Evolutionary conservation across 371 early-diverging fungal species (phyloP).

Genomic region (Nematocida sp.): DNA sequence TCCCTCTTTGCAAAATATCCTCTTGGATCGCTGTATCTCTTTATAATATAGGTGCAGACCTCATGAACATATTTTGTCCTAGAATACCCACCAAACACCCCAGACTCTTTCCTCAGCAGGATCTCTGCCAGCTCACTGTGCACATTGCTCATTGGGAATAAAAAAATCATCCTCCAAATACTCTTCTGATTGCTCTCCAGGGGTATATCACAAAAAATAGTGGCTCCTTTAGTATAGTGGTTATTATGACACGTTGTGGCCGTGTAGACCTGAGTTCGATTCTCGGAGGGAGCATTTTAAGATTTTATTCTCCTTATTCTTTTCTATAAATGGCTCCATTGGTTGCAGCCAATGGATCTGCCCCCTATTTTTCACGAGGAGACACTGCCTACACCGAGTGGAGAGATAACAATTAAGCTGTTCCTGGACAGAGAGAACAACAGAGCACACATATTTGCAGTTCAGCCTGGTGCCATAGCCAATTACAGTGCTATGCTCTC

Average conservation of each 20-base stretch:
- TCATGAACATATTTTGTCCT: not conserved
- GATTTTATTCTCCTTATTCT: not conserved
- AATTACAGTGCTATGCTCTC: not conserved
- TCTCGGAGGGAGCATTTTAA: conserved; percentile 57
- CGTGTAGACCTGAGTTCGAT: conserved; percentile 58
- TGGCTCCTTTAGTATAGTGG: conserved; percentile 59
- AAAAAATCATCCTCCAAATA: not conserved
- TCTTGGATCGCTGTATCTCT: not conserved
- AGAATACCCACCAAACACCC: conserved; percentile 34
- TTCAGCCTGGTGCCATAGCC: not conserved
- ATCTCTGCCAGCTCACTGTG: not conserved
- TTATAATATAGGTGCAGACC: not conserved
- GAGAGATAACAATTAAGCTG: conserved; percentile 19
- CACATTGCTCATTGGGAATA: not conserved
- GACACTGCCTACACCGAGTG: not conserved
- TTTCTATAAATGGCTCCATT: not conserved
- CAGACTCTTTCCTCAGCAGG: not conserved
- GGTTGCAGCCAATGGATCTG: not conserved
- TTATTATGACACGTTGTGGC: conserved; percentile 58
- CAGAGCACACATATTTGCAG: conserved; percentile 6
- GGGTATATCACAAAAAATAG: not conserved
- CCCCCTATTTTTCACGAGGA: conserved; percentile 48
- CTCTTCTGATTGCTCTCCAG: not conserved
- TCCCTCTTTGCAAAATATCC: not conserved
- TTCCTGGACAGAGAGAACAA: conserved; percentile 36